These are phyloP conservation scores for Saturnispora halmiae DNA, from an alignment of 805 yeast genomes.

Conservation along the genomic window DNA sequence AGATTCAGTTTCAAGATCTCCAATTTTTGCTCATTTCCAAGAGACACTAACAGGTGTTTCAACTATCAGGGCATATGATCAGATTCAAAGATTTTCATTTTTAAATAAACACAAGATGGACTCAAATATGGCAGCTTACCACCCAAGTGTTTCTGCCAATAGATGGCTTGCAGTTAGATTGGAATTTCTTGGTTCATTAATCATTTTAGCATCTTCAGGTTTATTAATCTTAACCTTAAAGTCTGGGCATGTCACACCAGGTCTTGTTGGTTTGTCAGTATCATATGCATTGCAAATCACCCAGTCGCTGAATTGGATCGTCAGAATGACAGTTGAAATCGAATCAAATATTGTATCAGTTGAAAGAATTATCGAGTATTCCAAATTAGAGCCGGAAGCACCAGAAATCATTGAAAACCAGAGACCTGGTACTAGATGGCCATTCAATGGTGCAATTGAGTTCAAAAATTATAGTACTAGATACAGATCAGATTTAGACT, in stretches of 20 bases:
- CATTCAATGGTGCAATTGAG: slow-evolving; percentile 54
- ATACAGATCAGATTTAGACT: slow-evolving; percentile 73
- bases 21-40: slow-evolving; percentile 77
- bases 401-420: slow-evolving; percentile 39
- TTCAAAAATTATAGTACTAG: slow-evolving; percentile 73
- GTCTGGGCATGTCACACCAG: slow-evolving; percentile 70
- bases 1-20: slow-evolving; percentile 72
- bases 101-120: slow-evolving; percentile 69
- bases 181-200: slow-evolving; percentile 82
- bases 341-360: slow-evolving; percentile 90
- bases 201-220: slow-evolving; percentile 80
- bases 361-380: slow-evolving; percentile 57
- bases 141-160: slow-evolving; percentile 86
- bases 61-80: slow-evolving; percentile 66
- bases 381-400: slow-evolving; percentile 60
- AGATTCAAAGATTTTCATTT: slow-evolving; percentile 50
- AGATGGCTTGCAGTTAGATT: slow-evolving; percentile 96
- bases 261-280: slow-evolving; percentile 88
- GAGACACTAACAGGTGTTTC: slow-evolving; percentile 71
- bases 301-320: slow-evolving; percentile 93
- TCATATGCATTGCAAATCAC: slow-evolving; percentile 91
- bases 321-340: slow-evolving; percentile 96
- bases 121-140: slow-evolving; percentile 81
- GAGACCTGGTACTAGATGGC: slow-evolving; percentile 70
- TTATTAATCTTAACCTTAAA: slow-evolving; percentile 63